A percentile compares a stretch with the other conserved stretches of the same genome.
Evolutionary conservation across 2,329 filamentous ascomycete species (phyloP).

Genomic region (Aspergillus amoenus): DNA sequence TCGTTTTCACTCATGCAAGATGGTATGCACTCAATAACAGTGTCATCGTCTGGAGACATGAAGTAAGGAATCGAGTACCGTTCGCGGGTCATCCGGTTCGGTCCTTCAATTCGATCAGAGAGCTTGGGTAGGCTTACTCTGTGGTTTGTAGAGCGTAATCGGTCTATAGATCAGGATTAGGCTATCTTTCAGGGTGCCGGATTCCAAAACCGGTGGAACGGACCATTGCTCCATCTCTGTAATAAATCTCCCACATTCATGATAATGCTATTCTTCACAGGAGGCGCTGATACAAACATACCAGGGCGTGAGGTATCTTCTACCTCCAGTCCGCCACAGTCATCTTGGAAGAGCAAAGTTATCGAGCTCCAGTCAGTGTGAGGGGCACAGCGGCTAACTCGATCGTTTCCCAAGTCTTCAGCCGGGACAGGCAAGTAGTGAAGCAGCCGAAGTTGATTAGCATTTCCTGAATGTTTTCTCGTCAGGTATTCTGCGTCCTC

Average conservation of each 20-base stretch:
- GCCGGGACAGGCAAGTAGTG: slow-evolving; percentile 57
- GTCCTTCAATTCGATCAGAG: slow-evolving; percentile 38
- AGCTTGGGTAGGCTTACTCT: slow-evolving; percentile 50
- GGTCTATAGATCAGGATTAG: slow-evolving; percentile 33
- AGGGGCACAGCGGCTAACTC: slow-evolving; percentile 50
- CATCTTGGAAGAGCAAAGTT: slow-evolving; percentile 57
- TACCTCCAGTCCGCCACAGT: slow-evolving; percentile 53
- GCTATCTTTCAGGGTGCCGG: not conserved
- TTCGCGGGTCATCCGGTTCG: slow-evolving; percentile 47
- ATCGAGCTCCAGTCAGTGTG: slow-evolving; percentile 57
- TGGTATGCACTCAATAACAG: slow-evolving; percentile 54
- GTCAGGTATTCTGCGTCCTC: slow-evolving; percentile 47
- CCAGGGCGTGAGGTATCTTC: slow-evolving; percentile 43
- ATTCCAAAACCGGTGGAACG: not conserved
- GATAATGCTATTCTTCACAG: slow-evolving; percentile 43
- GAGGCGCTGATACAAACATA: slow-evolving; percentile 42
- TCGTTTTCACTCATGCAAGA: slow-evolving; percentile 45
- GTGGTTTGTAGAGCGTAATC: slow-evolving; percentile 55
- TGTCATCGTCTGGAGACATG: slow-evolving; percentile 50
- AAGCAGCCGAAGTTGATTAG: slow-evolving; percentile 61
- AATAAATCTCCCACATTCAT: slow-evolving; percentile 54
- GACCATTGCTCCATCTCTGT: slow-evolving; percentile 53
- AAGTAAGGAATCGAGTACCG: slow-evolving; percentile 64
- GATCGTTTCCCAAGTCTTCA: slow-evolving; percentile 43
- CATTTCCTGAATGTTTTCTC: slow-evolving; percentile 53